These are phyloP conservation scores for Reutealis trisperma DNA, from an alignment of 345 rosid species.

Conservation along the genomic window DNA sequence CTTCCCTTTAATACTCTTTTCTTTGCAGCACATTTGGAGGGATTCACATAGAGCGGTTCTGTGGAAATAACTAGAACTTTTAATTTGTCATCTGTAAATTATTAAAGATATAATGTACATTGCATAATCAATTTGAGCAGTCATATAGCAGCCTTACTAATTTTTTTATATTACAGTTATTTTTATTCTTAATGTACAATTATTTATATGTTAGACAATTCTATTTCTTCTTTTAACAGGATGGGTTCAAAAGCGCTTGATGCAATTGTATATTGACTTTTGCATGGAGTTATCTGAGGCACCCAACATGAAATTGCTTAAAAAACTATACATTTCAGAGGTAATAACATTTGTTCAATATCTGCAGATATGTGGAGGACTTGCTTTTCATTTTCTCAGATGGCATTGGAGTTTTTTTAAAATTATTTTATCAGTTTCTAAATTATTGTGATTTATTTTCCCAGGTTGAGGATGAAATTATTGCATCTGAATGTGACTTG, in stretches of 20 bases:
- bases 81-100: conserved; percentile 1
- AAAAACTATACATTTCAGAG: conserved; percentile 78
- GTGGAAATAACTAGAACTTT: background rate
- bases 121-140: background rate
- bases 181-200: background rate
- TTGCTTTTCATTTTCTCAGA: background rate
- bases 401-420: background rate
- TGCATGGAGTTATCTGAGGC: conserved; percentile 67
- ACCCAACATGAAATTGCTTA: conserved; percentile 80
- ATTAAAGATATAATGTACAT: background rate
- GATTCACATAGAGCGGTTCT: background rate
- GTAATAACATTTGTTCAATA: conserved; percentile 33
- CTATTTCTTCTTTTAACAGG: conserved; percentile 47
- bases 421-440: conserved; percentile 7
- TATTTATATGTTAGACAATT: background rate
- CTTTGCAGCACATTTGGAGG: background rate
- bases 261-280: conserved; percentile 79
- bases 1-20: background rate
- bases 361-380: conserved; percentile 9
- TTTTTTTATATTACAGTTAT: background rate
- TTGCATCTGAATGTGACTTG: conserved; percentile 75
- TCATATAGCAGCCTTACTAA: background rate
- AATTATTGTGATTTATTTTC: conserved; percentile 10
- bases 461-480: conserved; percentile 92
- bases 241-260: conserved; percentile 93